Evolutionary conservation across 2,329 filamentous ascomycete species (phyloP).

Genomic region (Nigrograna mackinnonii): DNA sequence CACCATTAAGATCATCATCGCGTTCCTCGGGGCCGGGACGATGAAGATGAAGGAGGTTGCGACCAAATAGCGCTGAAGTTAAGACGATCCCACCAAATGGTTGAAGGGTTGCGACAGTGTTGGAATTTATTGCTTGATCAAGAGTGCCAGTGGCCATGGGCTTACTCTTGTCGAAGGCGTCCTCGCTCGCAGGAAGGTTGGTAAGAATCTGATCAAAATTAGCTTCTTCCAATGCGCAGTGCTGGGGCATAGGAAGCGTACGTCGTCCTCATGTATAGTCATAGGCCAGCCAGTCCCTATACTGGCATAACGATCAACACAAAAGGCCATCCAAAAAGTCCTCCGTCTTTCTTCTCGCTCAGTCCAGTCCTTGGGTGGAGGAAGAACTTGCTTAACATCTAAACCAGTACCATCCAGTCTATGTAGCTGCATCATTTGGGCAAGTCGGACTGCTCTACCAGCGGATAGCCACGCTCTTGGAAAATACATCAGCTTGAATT

Average conservation of each 20-base stretch:
- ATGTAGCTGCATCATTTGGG: conserved; percentile 92
- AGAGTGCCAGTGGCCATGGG: conserved; percentile 74
- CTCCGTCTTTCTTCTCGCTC: conserved; percentile 88
- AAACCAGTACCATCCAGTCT: conserved; percentile 79
- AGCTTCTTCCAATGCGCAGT: conserved; percentile 4
- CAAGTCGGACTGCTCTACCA: conserved; percentile 77
- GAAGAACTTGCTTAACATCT: conserved; percentile 90
- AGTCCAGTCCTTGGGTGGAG: conserved; percentile 88
- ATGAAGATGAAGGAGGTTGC: conserved; percentile 89
- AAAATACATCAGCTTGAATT: conserved; percentile 98
- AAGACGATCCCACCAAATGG: conserved; percentile 80
- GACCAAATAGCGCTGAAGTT: conserved; percentile 87
- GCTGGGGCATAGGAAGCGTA: conserved; percentile 41
- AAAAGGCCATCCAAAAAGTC: conserved; percentile 95
- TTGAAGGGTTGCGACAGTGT: conserved; percentile 75
- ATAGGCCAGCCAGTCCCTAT: conserved; percentile 98
- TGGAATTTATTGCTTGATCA: conserved; percentile 68
- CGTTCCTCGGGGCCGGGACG: conserved; percentile 79
- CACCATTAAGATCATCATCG: conserved; percentile 86
- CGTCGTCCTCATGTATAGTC: conserved; percentile 86
- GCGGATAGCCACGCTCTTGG: conserved; percentile 93
- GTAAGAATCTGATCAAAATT: conserved; percentile 66
- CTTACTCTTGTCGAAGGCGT: conserved; percentile 80
- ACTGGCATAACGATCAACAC: conserved; percentile 87
- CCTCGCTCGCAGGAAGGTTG: conserved; percentile 80